Base-by-base conservation (phyloP, 257 asterid species). In the Coffea canephora region DNA sequence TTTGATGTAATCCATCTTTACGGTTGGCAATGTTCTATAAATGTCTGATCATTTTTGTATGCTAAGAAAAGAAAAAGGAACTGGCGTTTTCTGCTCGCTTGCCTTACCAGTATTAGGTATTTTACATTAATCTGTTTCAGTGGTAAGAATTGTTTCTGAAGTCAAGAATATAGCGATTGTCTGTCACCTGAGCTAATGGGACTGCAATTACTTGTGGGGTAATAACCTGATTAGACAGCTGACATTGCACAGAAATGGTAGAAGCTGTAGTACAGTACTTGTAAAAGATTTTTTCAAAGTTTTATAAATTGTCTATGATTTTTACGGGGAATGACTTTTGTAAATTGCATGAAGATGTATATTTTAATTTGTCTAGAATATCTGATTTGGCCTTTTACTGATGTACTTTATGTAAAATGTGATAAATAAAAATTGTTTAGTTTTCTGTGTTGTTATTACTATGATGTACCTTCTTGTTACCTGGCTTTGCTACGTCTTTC, bases 401-500 rank as follows among this genome's bases (percentile, higher is more conserved):
- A 1, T 69, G 73, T 7, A 27, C 12, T n/a, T 21, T 36, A 5
- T 14, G 2, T 34, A 6, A 34, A 36, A 34, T 68, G 13, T 68
- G 72, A 18, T 23, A 62, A 21, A 7, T 21, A 10, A 12, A 68
- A 66, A 34, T 3, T 21, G 8, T 72, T 36, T 21, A 36, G 61
- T 15, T 49, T 23, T 13, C 54, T 43, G 6, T 71, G 16, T 48
- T 71, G 41, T 67, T 66, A 61, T 13, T 65, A 13, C 16, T 57
- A 18, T 39, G 5, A 39, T 64, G 31, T 31, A 25, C 34, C 49
- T 61, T 19, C 57, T 8, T 48, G 16, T 50, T n/a, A 25, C 55
- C 12, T 36, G 27, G 25, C 66, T 77, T 79, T 69, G 45, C 57
- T 69, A 49, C 57, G 50, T 18, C 57, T 64, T 54, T 75, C 39